Base-by-base conservation (phyloP, 495 filamentous ascomycete genomes). In the Aspergillus sparsus region DNA sequence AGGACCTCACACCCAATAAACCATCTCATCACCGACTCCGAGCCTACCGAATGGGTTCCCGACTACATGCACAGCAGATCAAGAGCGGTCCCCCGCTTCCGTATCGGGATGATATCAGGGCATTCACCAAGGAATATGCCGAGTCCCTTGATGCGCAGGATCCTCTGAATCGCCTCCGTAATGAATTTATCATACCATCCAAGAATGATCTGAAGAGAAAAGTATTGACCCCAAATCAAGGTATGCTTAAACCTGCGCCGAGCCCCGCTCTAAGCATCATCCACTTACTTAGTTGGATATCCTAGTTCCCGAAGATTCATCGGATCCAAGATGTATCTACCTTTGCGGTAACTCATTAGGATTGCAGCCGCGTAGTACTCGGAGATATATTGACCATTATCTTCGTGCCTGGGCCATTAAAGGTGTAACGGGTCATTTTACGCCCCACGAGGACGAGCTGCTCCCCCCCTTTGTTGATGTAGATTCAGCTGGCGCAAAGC, bases 281-380 rank as follows among this genome's bases (percentile, higher is more conserved):
- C 16, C 11, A 32, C 58, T 63, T 45, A 61, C 51, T 37, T 35
- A 41, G 15, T 39, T 27, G 37, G 35, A 49, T 51, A 15, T 7
- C 51, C 46, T 60, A 72, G 62, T 63, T 70, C 63, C 74, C 41
- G 68, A 77, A 27, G 71, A 80, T 46, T 68, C 68, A 41, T 64
- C 67, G 7, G 69, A 77, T 31, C 62, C 76, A 35, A 72, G 69
- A 53, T 89, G 85, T 72, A 88, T 91, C 66, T 98, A 98, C 71
- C 82, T 98, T 44, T 97, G 93, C 68, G 94, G 94, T n/a, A 97
- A 98, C 76, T 98, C 94, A 5, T 82, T 98, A 9, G 94, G 94
- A 44, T 81, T 95, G 35, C 94, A 98, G 69, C 95, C 94, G 39
- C 84, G 83, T 57, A 81, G 82, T 55, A 91, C 87, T 2, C 77